Evolutionary conservation across 306 rosid species (phyloP), one percentile per base, ranked within the genome.

Genomic region (Vigna angularis): DNA sequence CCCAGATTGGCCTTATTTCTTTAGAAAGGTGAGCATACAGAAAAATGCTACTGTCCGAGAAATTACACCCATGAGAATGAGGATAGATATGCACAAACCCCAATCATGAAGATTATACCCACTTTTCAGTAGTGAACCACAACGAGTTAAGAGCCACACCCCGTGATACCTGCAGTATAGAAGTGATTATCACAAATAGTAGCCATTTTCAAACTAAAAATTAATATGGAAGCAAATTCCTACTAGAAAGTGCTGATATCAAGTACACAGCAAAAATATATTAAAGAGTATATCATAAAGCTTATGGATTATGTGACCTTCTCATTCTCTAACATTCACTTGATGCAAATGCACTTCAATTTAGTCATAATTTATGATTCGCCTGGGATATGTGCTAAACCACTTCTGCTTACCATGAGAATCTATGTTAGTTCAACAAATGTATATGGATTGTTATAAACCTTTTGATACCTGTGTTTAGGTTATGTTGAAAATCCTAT

Each of bases 91-190:
- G 61, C 96, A 92, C 8, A 87, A 79, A 83, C 59, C 75, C 97
- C 96, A 90, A 38, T 89, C 83, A 76, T 89, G 87, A 77, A 92
- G 79, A 81, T 79, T 68, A 76, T 88, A 92, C 26, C 90, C 95
- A 18, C 81, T 65, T 81, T 51, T 66, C 42, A 67, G 30, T 32
- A 92, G 84, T 16, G 81, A 47, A 42, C 90, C 97, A 17, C 97
- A 90, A 4, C 97, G 85, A 77, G 93, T 88, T 81, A 92, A 59
- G 69, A 88, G 91, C 97, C 97, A 92, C 69, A 90, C 95, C 66
- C 97, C 97, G 57, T 79, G 63, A 53, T 92, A 88, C 89, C 97
- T 92, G 83, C 55, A 73, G 16, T 34, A 2, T 13, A 16, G 7
- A 59, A 28, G 30, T 44, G 22, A 47, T 78, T 69, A 61, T 56